Percentiles rank a stretch among this genome's conserved stretches.
Conservation (phyloP, 257 asterid genomes). For the Gentiana dahurica region DNA sequence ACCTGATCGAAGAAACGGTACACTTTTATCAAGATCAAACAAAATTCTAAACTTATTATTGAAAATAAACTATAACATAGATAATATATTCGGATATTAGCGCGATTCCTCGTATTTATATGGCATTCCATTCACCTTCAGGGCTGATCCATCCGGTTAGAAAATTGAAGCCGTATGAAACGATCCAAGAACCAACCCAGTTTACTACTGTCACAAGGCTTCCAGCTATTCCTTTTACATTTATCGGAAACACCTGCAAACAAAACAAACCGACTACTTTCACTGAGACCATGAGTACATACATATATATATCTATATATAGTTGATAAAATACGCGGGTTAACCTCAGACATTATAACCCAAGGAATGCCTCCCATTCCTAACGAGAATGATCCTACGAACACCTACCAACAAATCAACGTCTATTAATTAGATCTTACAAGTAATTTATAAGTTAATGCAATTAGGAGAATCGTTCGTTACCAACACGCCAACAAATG, state of each 20-base stretch:
- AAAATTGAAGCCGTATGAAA: slow-evolving; percentile 67
- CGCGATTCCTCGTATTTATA: not conserved
- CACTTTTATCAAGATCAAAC: not conserved
- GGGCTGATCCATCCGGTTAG: slow-evolving; percentile 56
- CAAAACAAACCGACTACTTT: not conserved
- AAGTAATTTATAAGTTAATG: not conserved
- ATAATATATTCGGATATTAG: no score
- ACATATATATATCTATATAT: not conserved
- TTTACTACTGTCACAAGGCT: slow-evolving; percentile 70
- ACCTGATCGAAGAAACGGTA: slow-evolving; percentile 28
- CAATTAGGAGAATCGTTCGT: slow-evolving; percentile 1
- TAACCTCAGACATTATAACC: slow-evolving; percentile 90
- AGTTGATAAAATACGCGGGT: not conserved
- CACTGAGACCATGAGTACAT: not conserved
- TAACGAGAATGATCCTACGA: slow-evolving; percentile 59
- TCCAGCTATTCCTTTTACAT: slow-evolving; percentile 76
- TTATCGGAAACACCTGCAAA: slow-evolving; percentile 66
- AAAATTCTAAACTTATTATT: not conserved
- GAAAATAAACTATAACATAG: not conserved
- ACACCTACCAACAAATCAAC: slow-evolving; percentile 30
- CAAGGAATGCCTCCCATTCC: slow-evolving; percentile 94
- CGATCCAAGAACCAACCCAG: slow-evolving; percentile 77
- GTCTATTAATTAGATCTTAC: not conserved
- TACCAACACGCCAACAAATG: slow-evolving; percentile 72
- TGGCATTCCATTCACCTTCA: slow-evolving; percentile 31